Evolutionary conservation across 2,329 filamentous ascomycete genomes (phyloP).

Genomic region (Colletotrichum scovillei): DNA sequence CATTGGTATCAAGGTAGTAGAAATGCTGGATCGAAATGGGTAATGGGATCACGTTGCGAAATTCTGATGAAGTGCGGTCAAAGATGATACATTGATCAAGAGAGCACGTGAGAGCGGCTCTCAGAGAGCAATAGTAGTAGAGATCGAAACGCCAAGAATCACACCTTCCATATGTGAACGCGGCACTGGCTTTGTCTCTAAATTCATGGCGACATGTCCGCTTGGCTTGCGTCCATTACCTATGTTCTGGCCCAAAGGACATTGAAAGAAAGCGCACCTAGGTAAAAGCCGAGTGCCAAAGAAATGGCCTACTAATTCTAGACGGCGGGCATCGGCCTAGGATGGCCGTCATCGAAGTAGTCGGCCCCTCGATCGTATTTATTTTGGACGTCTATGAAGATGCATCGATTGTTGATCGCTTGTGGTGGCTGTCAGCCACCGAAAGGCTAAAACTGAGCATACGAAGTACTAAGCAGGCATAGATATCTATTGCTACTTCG

Average conservation of each 20-base stretch:
- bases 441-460: no score
- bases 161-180: neutral
- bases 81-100: neutral
- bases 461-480: no score
- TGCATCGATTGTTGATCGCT: no score
- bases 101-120: neutral
- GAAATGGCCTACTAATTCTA: neutral
- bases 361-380: no score
- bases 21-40: neutral
- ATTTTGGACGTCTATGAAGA: no score
- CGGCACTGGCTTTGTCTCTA: neutral
- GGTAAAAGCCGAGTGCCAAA: neutral
- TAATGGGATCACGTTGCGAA: neutral
- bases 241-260: neutral
- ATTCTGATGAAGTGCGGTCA: neutral
- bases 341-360: no score
- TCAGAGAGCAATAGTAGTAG: neutral
- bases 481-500: no score
- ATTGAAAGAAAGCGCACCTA: neutral
- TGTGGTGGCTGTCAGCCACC: no score
- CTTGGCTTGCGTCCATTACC: no score
- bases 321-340: no score
- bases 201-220: neutral
- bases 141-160: neutral
- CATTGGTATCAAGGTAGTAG: no score